Percentiles rank a stretch among this genome's conserved stretches.
Evolutionary conservation across 2,329 filamentous ascomycete genomes (phyloP).

Genomic region (Ophiostoma ulmi): DNA sequence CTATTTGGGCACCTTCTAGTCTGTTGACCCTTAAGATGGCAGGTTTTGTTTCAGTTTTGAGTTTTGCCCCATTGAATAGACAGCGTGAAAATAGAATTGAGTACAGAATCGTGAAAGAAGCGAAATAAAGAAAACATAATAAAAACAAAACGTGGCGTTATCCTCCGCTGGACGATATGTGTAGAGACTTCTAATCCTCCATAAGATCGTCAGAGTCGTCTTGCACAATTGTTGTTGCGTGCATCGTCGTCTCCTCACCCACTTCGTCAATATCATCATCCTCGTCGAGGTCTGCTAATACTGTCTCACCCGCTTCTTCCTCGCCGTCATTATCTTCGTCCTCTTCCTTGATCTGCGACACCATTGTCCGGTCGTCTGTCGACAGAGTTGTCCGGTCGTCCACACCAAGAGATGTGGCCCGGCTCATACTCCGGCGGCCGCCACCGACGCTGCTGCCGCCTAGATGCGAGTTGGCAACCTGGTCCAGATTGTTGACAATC

Average conservation of each 20-base stretch:
- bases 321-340: slow-evolving; percentile 39
- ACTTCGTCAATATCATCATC: slow-evolving; percentile 29
- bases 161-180: background rate
- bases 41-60: background rate
- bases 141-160: background rate
- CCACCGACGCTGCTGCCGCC: slow-evolving; percentile 22
- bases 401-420: slow-evolving; percentile 40
- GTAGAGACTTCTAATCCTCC: slow-evolving; percentile 18
- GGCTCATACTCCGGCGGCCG: slow-evolving; percentile 40
- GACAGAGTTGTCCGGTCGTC: slow-evolving; percentile 31
- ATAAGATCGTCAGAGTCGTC: slow-evolving; percentile 25
- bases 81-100: background rate
- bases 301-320: slow-evolving; percentile 37
- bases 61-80: background rate
- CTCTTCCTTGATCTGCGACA: slow-evolving; percentile 48
- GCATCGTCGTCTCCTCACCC: slow-evolving; percentile 36
- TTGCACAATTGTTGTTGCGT: slow-evolving; percentile 18
- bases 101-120: background rate
- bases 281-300: slow-evolving; percentile 16
- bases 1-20: slow-evolving; percentile 40
- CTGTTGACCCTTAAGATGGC: background rate
- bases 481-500: slow-evolving; percentile 58
- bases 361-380: slow-evolving; percentile 38
- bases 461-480: slow-evolving; percentile 29
- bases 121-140: background rate